Evolutionary conservation across 2,329 filamentous ascomycete genomes (phyloP).

Genomic region (Thyridium curvatum): DNA sequence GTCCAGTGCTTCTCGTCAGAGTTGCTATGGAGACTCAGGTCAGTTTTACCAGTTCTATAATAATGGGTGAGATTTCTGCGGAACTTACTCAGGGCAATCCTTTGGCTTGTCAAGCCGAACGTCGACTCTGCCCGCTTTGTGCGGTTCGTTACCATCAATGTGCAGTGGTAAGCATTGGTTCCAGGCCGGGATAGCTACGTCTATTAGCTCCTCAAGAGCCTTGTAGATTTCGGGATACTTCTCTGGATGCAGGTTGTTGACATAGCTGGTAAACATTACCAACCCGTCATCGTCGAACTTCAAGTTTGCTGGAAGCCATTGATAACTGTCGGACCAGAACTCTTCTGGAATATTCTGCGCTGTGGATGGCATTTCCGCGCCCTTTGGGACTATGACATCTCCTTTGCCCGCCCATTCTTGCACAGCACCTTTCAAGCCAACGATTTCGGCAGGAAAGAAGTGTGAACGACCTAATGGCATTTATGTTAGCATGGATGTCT

Average conservation of each 20-base stretch:
- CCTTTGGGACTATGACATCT: slow-evolving; percentile 6
- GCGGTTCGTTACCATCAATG: background rate
- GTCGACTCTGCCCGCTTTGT: background rate
- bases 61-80: background rate
- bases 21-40: background rate
- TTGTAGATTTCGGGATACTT: slow-evolving; percentile 23
- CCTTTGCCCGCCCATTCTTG: slow-evolving; percentile 14
- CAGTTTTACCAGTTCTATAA: background rate
- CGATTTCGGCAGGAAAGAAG: slow-evolving; percentile 23
- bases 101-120: background rate
- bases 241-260: slow-evolving; percentile 37
- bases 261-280: slow-evolving; percentile 32
- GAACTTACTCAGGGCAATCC: background rate
- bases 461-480: background rate
- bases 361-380: too few species aligned
- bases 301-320: slow-evolving; percentile 30
- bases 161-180: slow-evolving; percentile 18
- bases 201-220: slow-evolving; percentile 26
- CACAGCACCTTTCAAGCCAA: slow-evolving; percentile 16
- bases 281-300: slow-evolving; percentile 18
- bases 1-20: background rate
- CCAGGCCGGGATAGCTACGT: slow-evolving; percentile 32
- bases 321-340: slow-evolving; percentile 18
- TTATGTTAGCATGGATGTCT: too few species aligned
- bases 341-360: background rate